Base-by-base conservation (phyloP, 768 basidiomycete species). In the Grammothele lineata region DNA sequence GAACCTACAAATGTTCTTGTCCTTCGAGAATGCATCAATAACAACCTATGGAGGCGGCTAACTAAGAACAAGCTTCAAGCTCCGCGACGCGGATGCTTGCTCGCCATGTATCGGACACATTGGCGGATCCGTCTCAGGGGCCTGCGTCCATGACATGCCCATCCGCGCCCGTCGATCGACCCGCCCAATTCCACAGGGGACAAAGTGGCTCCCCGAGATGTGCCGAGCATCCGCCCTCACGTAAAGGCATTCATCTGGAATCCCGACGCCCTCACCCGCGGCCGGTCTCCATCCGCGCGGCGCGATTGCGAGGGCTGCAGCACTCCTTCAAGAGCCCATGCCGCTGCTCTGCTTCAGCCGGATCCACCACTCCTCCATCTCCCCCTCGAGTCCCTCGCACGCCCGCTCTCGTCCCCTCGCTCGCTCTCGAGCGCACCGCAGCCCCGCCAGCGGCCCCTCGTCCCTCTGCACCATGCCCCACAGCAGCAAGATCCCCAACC, bases 401-500 rank as follows among this genome's bases (percentile, higher is more conserved):
- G 4, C 40, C 15, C 27, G 12, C 23, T 9, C 21, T 41, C 22
- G n/a, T 6, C 21, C 15, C 24, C 15, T 32, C 32, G 8, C 14
- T 14, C 27, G 27, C 18, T 11, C 35, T 17, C 33, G 17, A 24
- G 19, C 46, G 27, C n/a, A 21, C 37, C 17, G 5, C 39, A 17
- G 30, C 24, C 12, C 18, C 30, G 15, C 9, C 38, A 25, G 15
- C 11, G 35, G 25, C 27, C 23, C 38, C 10, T 18, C 37, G 36
- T 36, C 18, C 9, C 35, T 17, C 15, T 36, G 17, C 15, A 19
- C 43, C 24, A 57, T 53, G 51, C 37, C 39, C 19, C 41, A 50
- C 41, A 47, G 43, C 34, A 35, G 27, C 17, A 33, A 36, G 17
- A 45, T 53, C 18, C 51, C 53, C 22, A 43, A 50, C 46, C 59